These are phyloP conservation scores for Phytophthora hibernalis DNA, from an alignment of 352 stramenopile species.

Conservation along the genomic window DNA sequence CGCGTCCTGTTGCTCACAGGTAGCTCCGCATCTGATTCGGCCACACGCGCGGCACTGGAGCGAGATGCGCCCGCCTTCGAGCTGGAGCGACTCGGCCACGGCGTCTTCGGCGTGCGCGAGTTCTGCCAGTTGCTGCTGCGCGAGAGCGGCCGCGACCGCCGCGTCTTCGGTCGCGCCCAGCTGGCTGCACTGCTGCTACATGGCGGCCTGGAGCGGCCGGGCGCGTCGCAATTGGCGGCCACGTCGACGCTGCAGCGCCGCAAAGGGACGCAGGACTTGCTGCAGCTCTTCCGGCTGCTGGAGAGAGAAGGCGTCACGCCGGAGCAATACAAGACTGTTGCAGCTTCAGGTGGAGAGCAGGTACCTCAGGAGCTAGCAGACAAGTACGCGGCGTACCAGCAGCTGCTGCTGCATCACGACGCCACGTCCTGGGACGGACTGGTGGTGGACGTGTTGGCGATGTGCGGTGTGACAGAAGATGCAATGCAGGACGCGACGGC, in stretches of 20 bases:
- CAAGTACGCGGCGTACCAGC: constrained; percentile 58
- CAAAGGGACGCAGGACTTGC: constrained; percentile 59
- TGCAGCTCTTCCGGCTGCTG: constrained; percentile 78
- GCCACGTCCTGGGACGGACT: constrained; percentile 74
- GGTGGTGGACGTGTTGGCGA: constrained; percentile 59
- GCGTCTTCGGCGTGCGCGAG: constrained; percentile 57
- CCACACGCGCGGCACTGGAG: constrained; percentile 35
- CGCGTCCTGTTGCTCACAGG: constrained; percentile 55
- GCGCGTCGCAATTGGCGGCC: constrained; percentile 42
- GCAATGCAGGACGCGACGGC: neutral
- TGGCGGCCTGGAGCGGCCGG: constrained; percentile 46
- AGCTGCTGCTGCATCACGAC: constrained; percentile 59
- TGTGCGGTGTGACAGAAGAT: constrained; percentile 17
- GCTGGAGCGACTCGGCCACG: constrained; percentile 75
- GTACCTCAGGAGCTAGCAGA: constrained; percentile 44
- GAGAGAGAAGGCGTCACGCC: constrained; percentile 63
- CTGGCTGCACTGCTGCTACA: constrained; percentile 67
- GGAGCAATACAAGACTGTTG: constrained; percentile 38
- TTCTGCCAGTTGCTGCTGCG: constrained; percentile 75
- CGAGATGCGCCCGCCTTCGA: constrained; percentile 55
- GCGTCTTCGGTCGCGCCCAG: constrained; percentile 54
- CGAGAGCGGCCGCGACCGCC: constrained; percentile 60
- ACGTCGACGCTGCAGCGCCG: constrained; percentile 63
- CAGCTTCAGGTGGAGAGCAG: constrained; percentile 26
- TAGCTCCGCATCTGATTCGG: constrained; percentile 27